Evolutionary conservation across 2,329 filamentous ascomycete species (phyloP), one percentile per base, ranked within the genome.

Genomic region (Aureobasidium subglaciale): DNA sequence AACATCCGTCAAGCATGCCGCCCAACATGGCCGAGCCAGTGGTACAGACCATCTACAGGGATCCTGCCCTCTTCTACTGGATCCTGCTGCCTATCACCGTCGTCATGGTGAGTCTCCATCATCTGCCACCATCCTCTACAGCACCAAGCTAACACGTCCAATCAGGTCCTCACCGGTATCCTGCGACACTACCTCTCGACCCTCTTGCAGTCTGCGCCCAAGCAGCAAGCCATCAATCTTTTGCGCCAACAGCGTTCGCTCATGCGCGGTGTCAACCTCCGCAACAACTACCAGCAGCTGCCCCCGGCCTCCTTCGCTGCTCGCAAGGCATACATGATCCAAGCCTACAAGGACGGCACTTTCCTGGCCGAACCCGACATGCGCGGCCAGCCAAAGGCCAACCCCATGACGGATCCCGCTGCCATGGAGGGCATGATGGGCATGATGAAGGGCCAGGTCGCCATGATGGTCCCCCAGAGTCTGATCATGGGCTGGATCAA

Each of bases 391-490:
- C 87, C 90, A 3, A 86, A 90, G 18, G 84, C 89, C 34, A 99
- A 97, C 73, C 93, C 93, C 4, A 90, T 99, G 83, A 88, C 87
- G 10, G 93, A 99, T 70, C 95, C 95, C 20, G 87, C 87, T 45
- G 90, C 89, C 57, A 99, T 99, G 93, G 95, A 99, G 69, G 92
- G 91, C 63, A 99, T 99, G 93, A 99, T 99, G 93, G 92, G 93
- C 63, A 96, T 96, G 90, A 95, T 99, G 89, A 99, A 99, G 82
- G 91, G 91, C 57, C 96, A 99, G 70, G 96, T 99, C 88, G 92
- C 93, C 61, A 99, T 97, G 93, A 97, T 99, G 77, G 90, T 99
- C 57, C 93, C 93, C 46, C 96, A 99, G 73, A 97, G 91, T 5
- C 75, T 99, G 69, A 99, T 99, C 63, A 99, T 99, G 93, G 93